These are phyloP conservation scores for Pleurotus platypus DNA, from an alignment of 768 basidiomycete genomes.

Conservation along the genomic window DNA sequence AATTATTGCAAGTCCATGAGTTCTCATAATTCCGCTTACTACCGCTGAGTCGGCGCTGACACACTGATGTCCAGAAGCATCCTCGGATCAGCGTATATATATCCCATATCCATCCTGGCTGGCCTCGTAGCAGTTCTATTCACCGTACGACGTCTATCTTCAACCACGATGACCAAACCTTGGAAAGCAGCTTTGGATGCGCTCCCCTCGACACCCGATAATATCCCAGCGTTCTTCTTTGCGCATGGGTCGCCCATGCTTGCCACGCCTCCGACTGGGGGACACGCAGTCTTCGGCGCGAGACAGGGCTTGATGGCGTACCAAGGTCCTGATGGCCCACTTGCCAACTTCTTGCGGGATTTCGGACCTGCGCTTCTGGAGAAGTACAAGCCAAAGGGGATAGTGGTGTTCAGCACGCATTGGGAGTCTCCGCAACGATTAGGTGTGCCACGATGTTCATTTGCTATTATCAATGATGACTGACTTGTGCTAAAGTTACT, in stretches of 20 bases:
- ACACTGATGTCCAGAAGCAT: too few species aligned
- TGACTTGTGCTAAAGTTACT: slow-evolving; percentile 44
- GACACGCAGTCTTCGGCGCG: background rate
- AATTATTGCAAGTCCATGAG: too few species aligned
- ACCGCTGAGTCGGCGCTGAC: too few species aligned
- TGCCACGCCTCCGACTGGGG: slow-evolving; percentile 28
- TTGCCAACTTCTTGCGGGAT: slow-evolving; percentile 55
- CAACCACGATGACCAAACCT: slow-evolving; percentile 29
- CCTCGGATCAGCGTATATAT: too few species aligned
- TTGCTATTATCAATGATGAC: background rate
- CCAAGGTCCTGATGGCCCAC: slow-evolving; percentile 47
- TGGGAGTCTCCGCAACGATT: slow-evolving; percentile 69
- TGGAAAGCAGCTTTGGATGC: slow-evolving; percentile 54
- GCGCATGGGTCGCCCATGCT: slow-evolving; percentile 64
- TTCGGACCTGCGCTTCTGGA: slow-evolving; percentile 62
- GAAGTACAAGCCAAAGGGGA: slow-evolving; percentile 76
- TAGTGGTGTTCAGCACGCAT: slow-evolving; percentile 80
- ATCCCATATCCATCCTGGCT: too few species aligned
- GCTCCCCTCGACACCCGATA: slow-evolving; percentile 52
- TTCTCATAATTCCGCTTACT: too few species aligned
- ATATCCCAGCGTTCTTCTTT: slow-evolving; percentile 76
- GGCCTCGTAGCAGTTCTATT: too few species aligned
- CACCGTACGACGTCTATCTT: background rate
- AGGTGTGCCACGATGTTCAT: slow-evolving; percentile 32
- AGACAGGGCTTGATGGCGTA: slow-evolving; percentile 21